A percentile compares a stretch with the other conserved stretches of the same genome.
Conservation (phyloP, 148 eudicot species). For the Silene uniflora region DNA sequence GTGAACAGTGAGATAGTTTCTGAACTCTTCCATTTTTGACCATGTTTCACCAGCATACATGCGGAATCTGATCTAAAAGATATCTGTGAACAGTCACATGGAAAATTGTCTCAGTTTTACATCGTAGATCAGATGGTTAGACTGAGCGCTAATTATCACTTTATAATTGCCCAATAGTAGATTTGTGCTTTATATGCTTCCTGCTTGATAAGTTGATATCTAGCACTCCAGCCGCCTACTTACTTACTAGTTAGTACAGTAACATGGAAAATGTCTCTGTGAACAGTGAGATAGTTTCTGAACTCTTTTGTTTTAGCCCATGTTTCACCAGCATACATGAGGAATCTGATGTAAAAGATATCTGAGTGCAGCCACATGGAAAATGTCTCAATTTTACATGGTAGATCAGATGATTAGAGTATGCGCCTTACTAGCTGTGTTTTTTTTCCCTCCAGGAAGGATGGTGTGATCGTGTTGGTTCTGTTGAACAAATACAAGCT, state of each 20-base stretch:
- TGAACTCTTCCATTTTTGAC: neutral
- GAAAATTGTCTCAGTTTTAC: neutral
- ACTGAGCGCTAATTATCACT: neutral
- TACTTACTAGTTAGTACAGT: neutral
- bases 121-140: neutral
- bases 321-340: neutral
- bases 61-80: neutral
- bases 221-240: neutral
- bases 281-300: neutral
- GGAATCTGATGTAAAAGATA: neutral
- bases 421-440: constrained; percentile 19
- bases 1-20: neutral
- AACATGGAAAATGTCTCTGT: neutral
- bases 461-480: constrained; percentile 93
- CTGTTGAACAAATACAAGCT: constrained; percentile 90
- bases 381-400: neutral
- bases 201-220: neutral
- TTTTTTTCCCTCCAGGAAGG: constrained; percentile 64
- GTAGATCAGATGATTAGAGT: neutral
- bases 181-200: neutral
- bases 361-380: neutral
- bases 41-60: neutral
- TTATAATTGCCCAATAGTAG: too few relatives aligned
- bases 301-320: neutral
- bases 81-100: neutral